phyloP scores from a whole-genome alignment of 2,329 filamentous ascomycete genomes.

The Coccinonectria pachysandricola region DNA sequence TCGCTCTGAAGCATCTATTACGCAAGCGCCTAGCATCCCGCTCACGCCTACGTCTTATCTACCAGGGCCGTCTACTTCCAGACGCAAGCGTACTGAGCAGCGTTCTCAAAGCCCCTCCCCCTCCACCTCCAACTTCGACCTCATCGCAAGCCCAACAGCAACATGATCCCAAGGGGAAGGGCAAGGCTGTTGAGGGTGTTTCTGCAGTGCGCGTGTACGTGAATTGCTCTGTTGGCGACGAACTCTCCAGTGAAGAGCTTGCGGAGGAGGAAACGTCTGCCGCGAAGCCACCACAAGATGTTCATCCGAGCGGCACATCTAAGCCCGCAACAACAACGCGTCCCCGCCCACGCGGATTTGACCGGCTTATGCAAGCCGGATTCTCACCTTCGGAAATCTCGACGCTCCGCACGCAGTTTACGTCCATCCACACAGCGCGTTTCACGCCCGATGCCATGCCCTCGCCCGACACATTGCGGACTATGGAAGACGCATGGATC shows the following conservation, averaged over 20 bases:
- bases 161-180: slow-evolving; percentile 29
- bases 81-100: slow-evolving; percentile 59
- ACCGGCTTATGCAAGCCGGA: slow-evolving; percentile 69
- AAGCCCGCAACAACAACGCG: slow-evolving; percentile 18
- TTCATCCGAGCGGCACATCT: slow-evolving; percentile 33
- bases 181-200: slow-evolving; percentile 51
- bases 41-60: slow-evolving; percentile 76
- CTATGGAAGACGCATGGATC: slow-evolving; percentile 84
- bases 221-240: slow-evolving; percentile 82
- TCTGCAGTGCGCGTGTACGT: slow-evolving; percentile 63
- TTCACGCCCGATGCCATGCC: slow-evolving; percentile 88
- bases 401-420: slow-evolving; percentile 77
- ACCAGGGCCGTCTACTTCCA: slow-evolving; percentile 75
- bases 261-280: slow-evolving; percentile 49
- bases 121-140: slow-evolving; percentile 38
- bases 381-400: slow-evolving; percentile 79
- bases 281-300: slow-evolving; percentile 26
- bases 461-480: slow-evolving; percentile 60
- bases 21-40: slow-evolving; percentile 59
- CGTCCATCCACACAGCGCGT: slow-evolving; percentile 69
- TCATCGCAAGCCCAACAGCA: slow-evolving; percentile 2
- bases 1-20: slow-evolving; percentile 73
- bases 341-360: slow-evolving; percentile 60
- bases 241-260: slow-evolving; percentile 59
- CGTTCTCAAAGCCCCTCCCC: slow-evolving; percentile 56